Evolutionary conservation across 2,329 filamentous ascomycete genomes (phyloP).

Genomic region (Aureobasidium uvarum): DNA sequence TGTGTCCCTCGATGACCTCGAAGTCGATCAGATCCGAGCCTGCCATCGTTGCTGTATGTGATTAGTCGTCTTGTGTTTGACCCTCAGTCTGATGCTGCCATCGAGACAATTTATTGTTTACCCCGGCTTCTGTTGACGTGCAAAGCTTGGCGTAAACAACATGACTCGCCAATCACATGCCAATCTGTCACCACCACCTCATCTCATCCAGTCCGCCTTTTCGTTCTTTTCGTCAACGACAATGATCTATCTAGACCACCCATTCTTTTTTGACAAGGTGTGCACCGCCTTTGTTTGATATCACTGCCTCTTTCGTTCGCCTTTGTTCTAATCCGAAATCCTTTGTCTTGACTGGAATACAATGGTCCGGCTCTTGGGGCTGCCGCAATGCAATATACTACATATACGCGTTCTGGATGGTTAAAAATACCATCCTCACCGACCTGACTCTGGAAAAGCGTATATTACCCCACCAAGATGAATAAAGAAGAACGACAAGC

Average conservation of each 20-base stretch:
- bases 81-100: neutral
- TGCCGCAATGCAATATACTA: neutral
- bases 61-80: neutral
- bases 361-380: neutral
- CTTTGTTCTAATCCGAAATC: neutral
- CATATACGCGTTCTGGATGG: neutral
- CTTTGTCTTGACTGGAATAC: neutral
- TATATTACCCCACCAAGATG: neutral
- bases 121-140: constrained; percentile 12
- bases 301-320: neutral
- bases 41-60: constrained; percentile 32
- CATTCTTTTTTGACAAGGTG: neutral
- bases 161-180: constrained; percentile 22
- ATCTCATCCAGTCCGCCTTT: no score
- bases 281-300: neutral
- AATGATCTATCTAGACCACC: neutral
- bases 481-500: neutral
- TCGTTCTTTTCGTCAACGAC: neutral
- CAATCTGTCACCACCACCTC: neutral
- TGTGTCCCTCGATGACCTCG: constrained; percentile 91
- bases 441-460: neutral
- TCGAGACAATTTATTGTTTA: constrained; percentile 12
- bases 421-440: neutral
- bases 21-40: constrained; percentile 60
- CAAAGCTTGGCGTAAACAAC: constrained; percentile 17